Evolutionary conservation across 192 early-diverging fungal species (phyloP).

Genomic region (Geranomyces michiganensis): DNA sequence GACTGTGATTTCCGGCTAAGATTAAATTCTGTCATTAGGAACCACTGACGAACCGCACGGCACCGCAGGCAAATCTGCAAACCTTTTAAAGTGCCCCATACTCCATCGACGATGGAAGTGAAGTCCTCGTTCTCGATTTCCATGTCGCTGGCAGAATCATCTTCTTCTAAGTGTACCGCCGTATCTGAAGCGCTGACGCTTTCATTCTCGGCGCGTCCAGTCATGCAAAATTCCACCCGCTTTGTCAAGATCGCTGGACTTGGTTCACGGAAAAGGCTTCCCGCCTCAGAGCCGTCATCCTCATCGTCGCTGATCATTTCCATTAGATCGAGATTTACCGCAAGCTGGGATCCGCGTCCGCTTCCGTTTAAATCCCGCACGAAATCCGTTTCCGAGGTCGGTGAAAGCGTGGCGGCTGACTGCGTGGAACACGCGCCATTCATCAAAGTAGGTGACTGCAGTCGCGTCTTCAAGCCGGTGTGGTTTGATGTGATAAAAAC

Average conservation of each 20-base stretch:
- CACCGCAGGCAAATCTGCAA: too few relatives aligned
- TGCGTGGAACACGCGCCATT: not conserved
- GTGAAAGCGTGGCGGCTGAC: not conserved
- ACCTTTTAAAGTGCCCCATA: conserved; percentile 27
- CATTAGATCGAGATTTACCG: not conserved
- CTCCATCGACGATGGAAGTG: conserved; percentile 20
- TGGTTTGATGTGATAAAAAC: not conserved
- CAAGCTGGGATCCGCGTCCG: not conserved
- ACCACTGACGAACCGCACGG: too few relatives aligned
- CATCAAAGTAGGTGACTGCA: too few relatives aligned
- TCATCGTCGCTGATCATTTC: not conserved
- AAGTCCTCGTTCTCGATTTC: conserved; percentile 15
- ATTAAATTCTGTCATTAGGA: not conserved
- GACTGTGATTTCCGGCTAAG: not conserved
- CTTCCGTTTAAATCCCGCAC: not conserved
- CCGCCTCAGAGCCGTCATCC: too few relatives aligned
- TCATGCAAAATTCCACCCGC: too few relatives aligned
- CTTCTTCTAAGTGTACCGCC: too few relatives aligned
- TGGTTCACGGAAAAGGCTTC: too few relatives aligned
- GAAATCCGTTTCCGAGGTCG: not conserved
- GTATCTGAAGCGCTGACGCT: too few relatives aligned
- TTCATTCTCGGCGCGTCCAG: too few relatives aligned
- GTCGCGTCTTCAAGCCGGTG: too few relatives aligned
- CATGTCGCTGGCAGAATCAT: conserved; percentile 19
- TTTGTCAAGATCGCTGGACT: too few relatives aligned